Conservation (phyloP, 768 basidiomycete genomes). For the Rhodosporidiobolus odoratus region DNA sequence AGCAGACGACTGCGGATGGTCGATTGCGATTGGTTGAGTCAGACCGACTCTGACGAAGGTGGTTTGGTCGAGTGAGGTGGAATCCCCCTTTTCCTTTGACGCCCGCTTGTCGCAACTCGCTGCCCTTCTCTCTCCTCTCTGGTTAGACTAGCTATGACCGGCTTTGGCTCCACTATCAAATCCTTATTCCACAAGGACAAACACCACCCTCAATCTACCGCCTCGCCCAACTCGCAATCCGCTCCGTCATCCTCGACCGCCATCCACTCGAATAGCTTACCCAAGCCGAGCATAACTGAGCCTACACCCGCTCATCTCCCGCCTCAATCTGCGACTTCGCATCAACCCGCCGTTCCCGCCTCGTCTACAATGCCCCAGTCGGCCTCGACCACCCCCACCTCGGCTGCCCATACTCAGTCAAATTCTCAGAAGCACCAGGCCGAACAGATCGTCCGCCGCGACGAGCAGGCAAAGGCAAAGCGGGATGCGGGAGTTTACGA, state of each 20-base stretch:
- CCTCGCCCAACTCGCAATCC: background rate
- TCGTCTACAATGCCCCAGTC: background rate
- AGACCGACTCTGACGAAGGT: too few relatives aligned
- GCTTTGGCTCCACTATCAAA: background rate
- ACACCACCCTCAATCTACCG: background rate
- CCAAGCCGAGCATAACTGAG: background rate
- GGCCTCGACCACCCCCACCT: background rate
- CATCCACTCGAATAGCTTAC: background rate
- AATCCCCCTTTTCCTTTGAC: too few relatives aligned
- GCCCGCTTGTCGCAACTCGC: too few relatives aligned
- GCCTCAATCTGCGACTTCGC: background rate
- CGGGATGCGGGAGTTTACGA: slow-evolving; percentile 20
- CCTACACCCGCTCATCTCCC: slow-evolving; percentile 23
- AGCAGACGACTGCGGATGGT: too few relatives aligned
- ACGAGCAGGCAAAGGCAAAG: slow-evolving; percentile 26
- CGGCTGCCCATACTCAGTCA: background rate
- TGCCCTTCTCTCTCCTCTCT: background rate
- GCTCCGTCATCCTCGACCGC: background rate
- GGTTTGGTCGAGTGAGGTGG: too few relatives aligned
- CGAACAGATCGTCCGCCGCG: slow-evolving; percentile 26
- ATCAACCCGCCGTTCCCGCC: background rate
- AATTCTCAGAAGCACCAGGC: slow-evolving; percentile 26
- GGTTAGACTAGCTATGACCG: background rate
- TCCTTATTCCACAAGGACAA: slow-evolving; percentile 24
- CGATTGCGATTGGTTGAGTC: too few relatives aligned